Base-by-base conservation (phyloP, 306 rosid genomes). In the Citrullus colocynthis region DNA sequence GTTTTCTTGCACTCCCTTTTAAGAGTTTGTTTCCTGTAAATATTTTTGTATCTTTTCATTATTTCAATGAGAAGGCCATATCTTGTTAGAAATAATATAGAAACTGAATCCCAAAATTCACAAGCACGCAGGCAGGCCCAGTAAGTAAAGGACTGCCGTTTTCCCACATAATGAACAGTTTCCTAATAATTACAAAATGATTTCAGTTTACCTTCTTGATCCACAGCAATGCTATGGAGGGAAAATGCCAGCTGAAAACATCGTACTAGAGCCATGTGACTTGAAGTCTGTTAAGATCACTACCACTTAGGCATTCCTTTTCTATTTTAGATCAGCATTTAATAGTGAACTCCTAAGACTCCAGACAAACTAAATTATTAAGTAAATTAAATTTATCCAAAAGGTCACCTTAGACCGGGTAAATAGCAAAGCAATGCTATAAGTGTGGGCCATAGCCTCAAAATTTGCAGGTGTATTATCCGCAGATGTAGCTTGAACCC, bases 241-340 rank as follows among this genome's bases (percentile, higher is more conserved):
- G 99, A 89, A 78, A 95, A 87, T 70, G 97, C 97, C 79, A 95
- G 84, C 89, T 95, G 99, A 89, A 95, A 92, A 82, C 96, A 92
- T 89, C 93, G 85, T 70, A 85, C 93, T 76, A 95, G 82, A 80
- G 93, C 90, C 88, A 81, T 76, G 85, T 90, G 87, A 78, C 86
- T 86, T 58, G 97, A 87, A 65, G 92, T 84, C 99, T 95, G 89
- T 65, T 62, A 60, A 77, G 64, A 83, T 76, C 73, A 32, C 24
- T n/a, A 54, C 49, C 18, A 54, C 78, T 74, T 52, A 54, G 62
- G 17, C 55, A 14, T 32, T 74, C 8, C 4, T 48, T 24, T 7
- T 30, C 9, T 52, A 34, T 32, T 36, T 52, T 17, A 70, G 37
- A 70, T 45, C 20, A 70, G 39, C 39, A 70, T 14, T 70, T 44